These are phyloP conservation scores for Wickerhamomyces tratensis DNA, from an alignment of 805 yeast species.

Conservation along the genomic window DNA sequence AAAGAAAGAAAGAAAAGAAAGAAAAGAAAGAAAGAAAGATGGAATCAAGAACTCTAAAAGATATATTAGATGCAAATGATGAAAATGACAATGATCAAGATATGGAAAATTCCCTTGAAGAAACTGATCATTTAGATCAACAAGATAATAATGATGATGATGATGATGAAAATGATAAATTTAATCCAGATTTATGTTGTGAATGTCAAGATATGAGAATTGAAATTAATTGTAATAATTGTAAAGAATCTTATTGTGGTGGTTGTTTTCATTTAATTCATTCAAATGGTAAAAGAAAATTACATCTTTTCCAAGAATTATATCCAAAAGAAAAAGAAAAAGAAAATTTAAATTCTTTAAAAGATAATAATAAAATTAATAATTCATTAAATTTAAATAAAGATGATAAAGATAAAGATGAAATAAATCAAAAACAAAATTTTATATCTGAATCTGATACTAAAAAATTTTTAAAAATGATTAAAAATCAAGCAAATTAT, in stretches of 20 bases:
- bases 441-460: neutral
- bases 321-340: conserved; percentile 15
- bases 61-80: conserved; percentile 28
- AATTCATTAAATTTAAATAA: conserved; percentile 3
- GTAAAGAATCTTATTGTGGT: conserved; percentile 60
- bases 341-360: conserved; percentile 11
- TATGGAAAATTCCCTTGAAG: conserved; percentile 2
- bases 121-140: conserved; percentile 8
- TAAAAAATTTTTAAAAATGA: conserved; percentile 1
- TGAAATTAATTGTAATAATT: conserved; percentile 49
- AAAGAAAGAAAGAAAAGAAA: too few relatives aligned
- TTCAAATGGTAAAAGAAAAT: conserved; percentile 52
- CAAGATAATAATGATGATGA: conserved; percentile 16
- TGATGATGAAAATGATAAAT: conserved; percentile 19
- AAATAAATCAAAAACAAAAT: too few relatives aligned
- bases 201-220: conserved; percentile 71
- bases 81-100: conserved; percentile 19
- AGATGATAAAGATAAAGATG: conserved; percentile 6
- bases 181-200: conserved; percentile 33
- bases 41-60: conserved; percentile 20
- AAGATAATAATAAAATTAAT: conserved; percentile 7
- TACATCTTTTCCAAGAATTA: conserved; percentile 27
- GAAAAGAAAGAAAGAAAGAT: too few relatives aligned
- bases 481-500: conserved; percentile 36
- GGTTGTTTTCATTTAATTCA: conserved; percentile 65